A percentile compares a stretch with the other conserved stretches of the same genome.
phyloP scores from a whole-genome alignment of 148 eudicot genomes.

The Nyssa sinensis region DNA sequence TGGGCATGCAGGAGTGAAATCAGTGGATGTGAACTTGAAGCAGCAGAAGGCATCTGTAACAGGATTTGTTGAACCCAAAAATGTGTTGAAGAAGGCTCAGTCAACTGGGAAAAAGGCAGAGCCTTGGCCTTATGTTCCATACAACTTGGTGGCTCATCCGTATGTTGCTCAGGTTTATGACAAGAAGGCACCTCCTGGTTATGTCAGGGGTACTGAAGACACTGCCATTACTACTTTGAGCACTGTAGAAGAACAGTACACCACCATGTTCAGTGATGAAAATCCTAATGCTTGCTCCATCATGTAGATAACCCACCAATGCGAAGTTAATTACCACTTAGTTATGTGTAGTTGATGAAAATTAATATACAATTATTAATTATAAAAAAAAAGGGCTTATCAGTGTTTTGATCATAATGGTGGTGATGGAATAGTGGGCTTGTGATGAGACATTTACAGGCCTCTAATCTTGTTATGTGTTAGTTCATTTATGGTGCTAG shows the following conservation, averaged over 20 bases:
- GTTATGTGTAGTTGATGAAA: neutral
- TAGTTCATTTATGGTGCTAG: no score
- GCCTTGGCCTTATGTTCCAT: constrained; percentile 76
- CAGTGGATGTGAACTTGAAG: constrained; percentile 69
- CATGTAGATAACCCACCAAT: constrained; percentile 35
- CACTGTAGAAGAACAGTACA: constrained; percentile 60
- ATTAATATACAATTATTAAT: no score
- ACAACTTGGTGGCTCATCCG: constrained; percentile 61
- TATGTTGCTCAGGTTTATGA: constrained; percentile 67
- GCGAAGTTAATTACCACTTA: neutral
- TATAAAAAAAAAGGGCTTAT: no score
- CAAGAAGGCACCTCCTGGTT: constrained; percentile 75
- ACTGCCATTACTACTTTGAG: constrained; percentile 31
- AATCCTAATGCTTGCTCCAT: constrained; percentile 66
- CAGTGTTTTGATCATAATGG: no score
- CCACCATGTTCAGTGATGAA: constrained; percentile 76
- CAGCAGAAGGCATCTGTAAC: constrained; percentile 72
- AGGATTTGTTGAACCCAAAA: constrained; percentile 62
- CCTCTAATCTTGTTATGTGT: no score
- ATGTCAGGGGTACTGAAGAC: constrained; percentile 50
- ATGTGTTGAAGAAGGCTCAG: constrained; percentile 51
- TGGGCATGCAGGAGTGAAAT: constrained; percentile 61
- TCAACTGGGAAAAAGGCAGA: constrained; percentile 60
- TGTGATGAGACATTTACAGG: no score
- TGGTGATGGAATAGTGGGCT: no score